Evolutionary conservation across 371 early-diverging fungal genomes (phyloP), one percentile per base, ranked within the genome.

Genomic region (Zopfochytrium polystomum): DNA sequence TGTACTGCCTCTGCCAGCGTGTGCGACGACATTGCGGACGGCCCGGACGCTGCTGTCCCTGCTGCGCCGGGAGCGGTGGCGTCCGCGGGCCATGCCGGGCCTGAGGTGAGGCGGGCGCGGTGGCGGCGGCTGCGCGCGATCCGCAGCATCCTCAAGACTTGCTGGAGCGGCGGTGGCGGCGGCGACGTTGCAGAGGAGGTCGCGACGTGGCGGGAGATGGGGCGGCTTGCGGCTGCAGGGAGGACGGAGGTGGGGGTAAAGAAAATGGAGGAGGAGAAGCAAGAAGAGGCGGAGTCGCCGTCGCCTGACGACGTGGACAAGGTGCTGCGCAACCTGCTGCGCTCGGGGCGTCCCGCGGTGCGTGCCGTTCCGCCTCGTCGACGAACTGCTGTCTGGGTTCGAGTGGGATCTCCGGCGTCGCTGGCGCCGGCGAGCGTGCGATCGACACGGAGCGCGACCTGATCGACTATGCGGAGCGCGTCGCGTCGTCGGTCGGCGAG

Each of bases 401-500:
- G 54, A 49, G 22, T 81, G 76, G 79, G 86, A 85, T 58, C 52
- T 82, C 25, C 31, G 15, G 45, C n/a, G n/a, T n/a, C n/a, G n/a
- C n/a, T n/a, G n/a, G n/a, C n/a, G n/a, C n/a, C n/a, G 49, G 13
- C 29, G 33, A n/a, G 32, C 22, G n/a, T 22, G 7, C 23, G 25
- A 60, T 84, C 23, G 25, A 46, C 25, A 65, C 43, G 11, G 75
- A 78, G 31, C 60, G 55, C 0, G 82, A 83, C 52, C 63, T 86
- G 22, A 44, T 70, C 6, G 31, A 59, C 0, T 84, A 86, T 59
- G 76, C 78, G 27, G 73, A 71, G 15, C 73, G 73, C 58, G 86
- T 82, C 13, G 86, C 86, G 11, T 76, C 79, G 44, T 81, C 82
- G 46, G 83, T 86, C 11, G 86, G 85, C 38, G 83, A 83, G 55